A percentile compares a stretch with the other conserved stretches of the same genome.
These are phyloP conservation scores for Podospora pseudoanserina DNA, from an alignment of 495 filamentous ascomycete genomes.

Conservation along the genomic window DNA sequence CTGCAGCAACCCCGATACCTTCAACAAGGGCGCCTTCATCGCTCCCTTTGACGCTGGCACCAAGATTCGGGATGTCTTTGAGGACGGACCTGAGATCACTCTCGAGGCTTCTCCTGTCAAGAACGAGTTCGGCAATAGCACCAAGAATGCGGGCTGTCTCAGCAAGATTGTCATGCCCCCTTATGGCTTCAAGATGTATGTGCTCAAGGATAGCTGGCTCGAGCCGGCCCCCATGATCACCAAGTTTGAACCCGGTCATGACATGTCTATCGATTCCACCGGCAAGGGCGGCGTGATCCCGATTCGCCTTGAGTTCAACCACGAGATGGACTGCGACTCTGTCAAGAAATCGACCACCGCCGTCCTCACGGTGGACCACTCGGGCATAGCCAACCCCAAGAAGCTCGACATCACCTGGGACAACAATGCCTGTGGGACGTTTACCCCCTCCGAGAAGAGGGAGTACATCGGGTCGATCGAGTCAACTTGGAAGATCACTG, in stretches of 20 bases:
- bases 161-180: slow-evolving; percentile 49
- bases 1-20: slow-evolving; percentile 42
- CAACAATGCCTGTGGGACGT: slow-evolving; percentile 36
- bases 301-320: slow-evolving; percentile 59
- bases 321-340: slow-evolving; percentile 58
- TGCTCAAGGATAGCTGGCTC: slow-evolving; percentile 50
- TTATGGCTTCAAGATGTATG: slow-evolving; percentile 63
- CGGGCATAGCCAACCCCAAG: slow-evolving; percentile 24
- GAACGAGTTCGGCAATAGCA: slow-evolving; percentile 32
- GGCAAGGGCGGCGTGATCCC: slow-evolving; percentile 24
- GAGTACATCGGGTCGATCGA: slow-evolving; percentile 46
- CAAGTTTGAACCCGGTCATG: slow-evolving; percentile 61
- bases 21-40: slow-evolving; percentile 43
- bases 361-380: slow-evolving; percentile 6
- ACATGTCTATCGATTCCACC: slow-evolving; percentile 54
- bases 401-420: slow-evolving; percentile 46
- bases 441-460: slow-evolving; percentile 3
- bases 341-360: slow-evolving; percentile 48
- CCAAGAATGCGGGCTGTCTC: slow-evolving; percentile 54
- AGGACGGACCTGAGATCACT: slow-evolving; percentile 55
- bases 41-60: slow-evolving; percentile 55
- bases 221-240: slow-evolving; percentile 63
- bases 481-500: slow-evolving; percentile 52
- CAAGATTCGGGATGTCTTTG: slow-evolving; percentile 65
- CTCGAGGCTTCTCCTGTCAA: slow-evolving; percentile 31